A percentile compares a stretch with the other conserved stretches of the same genome.
Conservation (phyloP, 129 eudicot genomes). For the Scalesia atractyloides region DNA sequence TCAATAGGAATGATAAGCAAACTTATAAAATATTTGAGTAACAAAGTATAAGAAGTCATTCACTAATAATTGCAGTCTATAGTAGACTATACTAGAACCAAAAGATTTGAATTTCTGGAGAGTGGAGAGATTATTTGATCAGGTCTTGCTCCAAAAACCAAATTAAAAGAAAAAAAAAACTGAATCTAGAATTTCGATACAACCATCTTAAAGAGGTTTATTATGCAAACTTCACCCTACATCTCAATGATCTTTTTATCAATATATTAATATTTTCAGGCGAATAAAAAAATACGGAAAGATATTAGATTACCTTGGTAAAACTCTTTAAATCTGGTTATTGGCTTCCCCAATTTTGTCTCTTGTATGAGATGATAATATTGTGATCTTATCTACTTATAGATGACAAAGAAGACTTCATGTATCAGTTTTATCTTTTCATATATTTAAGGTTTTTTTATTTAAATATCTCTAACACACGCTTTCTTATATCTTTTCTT, state of each 20-base stretch:
- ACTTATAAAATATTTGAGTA: background rate
- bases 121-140: background rate
- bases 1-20: background rate
- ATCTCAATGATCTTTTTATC: background rate
- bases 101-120: background rate
- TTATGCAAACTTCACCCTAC: background rate
- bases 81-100: background rate
- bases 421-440: conserved; percentile 7
- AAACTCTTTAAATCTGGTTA: conserved; percentile 6
- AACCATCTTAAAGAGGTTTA: background rate
- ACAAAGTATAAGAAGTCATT: background rate
- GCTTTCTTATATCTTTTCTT: background rate
- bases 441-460: background rate
- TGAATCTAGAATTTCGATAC: background rate
- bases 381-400: conserved; percentile 20
- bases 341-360: conserved; percentile 12
- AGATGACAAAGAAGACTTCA: conserved; percentile 30
- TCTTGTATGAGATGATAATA: conserved; percentile 9
- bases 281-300: background rate
- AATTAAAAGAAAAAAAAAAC: background rate
- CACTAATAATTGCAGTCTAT: background rate
- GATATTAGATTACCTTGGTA: conserved; percentile 23
- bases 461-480: background rate
- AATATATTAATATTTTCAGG: background rate
- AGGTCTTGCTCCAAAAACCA: background rate